Evolutionary conservation across 306 rosid species (phyloP).

Genomic region (Inga oerstediana): DNA sequence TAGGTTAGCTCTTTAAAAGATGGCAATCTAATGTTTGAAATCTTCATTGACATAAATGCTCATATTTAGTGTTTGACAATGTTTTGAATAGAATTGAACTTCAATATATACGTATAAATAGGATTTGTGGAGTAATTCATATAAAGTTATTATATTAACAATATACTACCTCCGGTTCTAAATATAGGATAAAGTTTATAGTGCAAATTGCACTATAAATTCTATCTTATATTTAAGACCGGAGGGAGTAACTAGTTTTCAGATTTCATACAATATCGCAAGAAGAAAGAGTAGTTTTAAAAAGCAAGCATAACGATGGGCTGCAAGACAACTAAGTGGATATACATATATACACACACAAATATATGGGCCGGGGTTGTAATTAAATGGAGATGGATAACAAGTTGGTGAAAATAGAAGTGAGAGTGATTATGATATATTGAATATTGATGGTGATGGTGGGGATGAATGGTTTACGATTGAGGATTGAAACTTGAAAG

Average conservation of each 20-base stretch:
- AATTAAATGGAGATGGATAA: not conserved
- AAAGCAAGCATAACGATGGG: not conserved
- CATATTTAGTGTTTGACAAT: too few species aligned
- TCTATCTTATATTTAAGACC: too few species aligned
- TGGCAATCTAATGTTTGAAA: too few species aligned
- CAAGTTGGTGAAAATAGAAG: not conserved
- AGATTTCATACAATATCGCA: not conserved
- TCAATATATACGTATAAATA: too few species aligned
- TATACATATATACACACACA: not conserved
- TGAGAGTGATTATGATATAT: not conserved
- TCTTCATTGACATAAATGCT: too few species aligned
- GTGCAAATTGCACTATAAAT: too few species aligned
- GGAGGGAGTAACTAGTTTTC: not conserved
- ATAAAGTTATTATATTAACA: too few species aligned
- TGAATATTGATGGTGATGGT: not conserved
- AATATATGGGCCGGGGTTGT: not conserved
- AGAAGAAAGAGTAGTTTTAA: not conserved
- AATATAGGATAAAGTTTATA: too few species aligned
- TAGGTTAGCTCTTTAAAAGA: too few species aligned
- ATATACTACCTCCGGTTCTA: too few species aligned
- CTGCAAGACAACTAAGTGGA: not conserved
- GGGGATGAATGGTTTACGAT: not conserved
- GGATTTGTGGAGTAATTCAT: too few species aligned
- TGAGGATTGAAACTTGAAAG: slow-evolving; percentile 1
- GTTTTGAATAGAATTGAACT: too few species aligned